These are phyloP conservation scores for Margaritispora aquatica DNA, from an alignment of 495 filamentous ascomycete genomes.

Conservation along the genomic window DNA sequence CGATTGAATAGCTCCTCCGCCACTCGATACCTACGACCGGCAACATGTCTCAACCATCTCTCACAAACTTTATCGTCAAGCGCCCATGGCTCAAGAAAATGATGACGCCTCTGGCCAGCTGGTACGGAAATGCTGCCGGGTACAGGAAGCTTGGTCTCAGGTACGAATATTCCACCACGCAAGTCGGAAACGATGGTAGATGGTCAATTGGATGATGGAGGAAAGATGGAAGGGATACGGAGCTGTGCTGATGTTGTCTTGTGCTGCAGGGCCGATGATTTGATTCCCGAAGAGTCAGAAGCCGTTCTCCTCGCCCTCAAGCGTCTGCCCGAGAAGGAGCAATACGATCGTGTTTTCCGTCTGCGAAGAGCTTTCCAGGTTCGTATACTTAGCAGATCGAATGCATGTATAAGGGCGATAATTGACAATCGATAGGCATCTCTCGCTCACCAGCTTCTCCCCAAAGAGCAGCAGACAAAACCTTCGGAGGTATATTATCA, in stretches of 20 bases:
- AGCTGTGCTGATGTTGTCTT: conserved; percentile 9
- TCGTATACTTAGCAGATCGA: conserved; percentile 15
- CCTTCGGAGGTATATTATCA: conserved; percentile 53
- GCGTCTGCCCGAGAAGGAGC: conserved; percentile 82
- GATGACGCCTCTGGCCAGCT: conserved; percentile 71
- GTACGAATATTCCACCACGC: too few species aligned
- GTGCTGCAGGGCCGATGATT: conserved; percentile 73
- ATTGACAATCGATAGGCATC: conserved; percentile 53
- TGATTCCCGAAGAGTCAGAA: conserved; percentile 88
- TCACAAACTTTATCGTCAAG: conserved; percentile 66
- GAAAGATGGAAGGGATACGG: not conserved
- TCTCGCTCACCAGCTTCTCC: conserved; percentile 70
- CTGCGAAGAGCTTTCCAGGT: conserved; percentile 94
- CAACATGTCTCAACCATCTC: conserved; percentile 67
- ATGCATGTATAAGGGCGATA: not conserved
- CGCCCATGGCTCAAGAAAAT: conserved; percentile 77
- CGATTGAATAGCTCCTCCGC: conserved; percentile 11
- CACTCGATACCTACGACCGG: conserved; percentile 15
- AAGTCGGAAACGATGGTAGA: too few species aligned
- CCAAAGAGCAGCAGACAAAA: conserved; percentile 66
- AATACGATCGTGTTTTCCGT: conserved; percentile 95
- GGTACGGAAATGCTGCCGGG: conserved; percentile 80
- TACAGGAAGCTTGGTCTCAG: conserved; percentile 89
- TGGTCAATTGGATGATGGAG: not conserved
- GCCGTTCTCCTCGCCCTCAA: conserved; percentile 77